Percentiles rank a stretch among this genome's conserved stretches.
phyloP scores from a whole-genome alignment of 768 basidiomycete species.

The Rhodocollybia butyracea region DNA sequence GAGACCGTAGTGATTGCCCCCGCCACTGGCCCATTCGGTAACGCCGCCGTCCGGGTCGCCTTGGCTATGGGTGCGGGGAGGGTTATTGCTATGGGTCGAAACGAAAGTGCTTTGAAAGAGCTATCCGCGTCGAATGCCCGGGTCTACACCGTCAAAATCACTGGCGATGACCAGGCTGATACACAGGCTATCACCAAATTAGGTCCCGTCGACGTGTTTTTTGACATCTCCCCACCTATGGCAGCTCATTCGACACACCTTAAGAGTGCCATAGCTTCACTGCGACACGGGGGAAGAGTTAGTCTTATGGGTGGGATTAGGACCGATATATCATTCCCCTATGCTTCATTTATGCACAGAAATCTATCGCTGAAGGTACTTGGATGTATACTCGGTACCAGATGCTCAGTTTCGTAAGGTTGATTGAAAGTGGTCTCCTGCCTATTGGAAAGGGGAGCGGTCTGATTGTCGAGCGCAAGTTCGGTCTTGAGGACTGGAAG shows the following conservation, averaged over 20 bases:
- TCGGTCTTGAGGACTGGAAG: neutral
- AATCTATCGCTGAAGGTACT: neutral
- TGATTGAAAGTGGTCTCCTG: neutral
- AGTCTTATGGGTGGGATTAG: neutral
- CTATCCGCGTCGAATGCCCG: neutral
- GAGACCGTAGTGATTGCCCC: slow-evolving; percentile 7
- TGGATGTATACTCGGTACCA: neutral
- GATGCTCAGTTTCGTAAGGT: neutral
- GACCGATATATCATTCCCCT: neutral
- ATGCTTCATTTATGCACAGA: neutral
- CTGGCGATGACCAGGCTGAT: neutral
- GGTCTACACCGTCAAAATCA: neutral
- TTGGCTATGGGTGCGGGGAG: slow-evolving; percentile 12
- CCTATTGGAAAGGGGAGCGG: neutral
- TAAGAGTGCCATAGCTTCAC: neutral
- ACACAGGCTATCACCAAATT: neutral
- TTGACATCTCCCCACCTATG: neutral
- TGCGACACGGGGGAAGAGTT: neutral
- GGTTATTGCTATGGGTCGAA: slow-evolving; percentile 9
- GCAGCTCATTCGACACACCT: neutral
- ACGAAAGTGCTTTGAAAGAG: neutral
- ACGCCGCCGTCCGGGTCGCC: slow-evolving; percentile 6
- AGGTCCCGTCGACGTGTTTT: neutral
- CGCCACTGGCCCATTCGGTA: slow-evolving; percentile 10
- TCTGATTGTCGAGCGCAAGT: neutral